Percentiles rank a stretch among this genome's conserved stretches.
Evolutionary conservation across 805 yeast genomes (phyloP).

Genomic region (Debaryomyces hansenii): DNA sequence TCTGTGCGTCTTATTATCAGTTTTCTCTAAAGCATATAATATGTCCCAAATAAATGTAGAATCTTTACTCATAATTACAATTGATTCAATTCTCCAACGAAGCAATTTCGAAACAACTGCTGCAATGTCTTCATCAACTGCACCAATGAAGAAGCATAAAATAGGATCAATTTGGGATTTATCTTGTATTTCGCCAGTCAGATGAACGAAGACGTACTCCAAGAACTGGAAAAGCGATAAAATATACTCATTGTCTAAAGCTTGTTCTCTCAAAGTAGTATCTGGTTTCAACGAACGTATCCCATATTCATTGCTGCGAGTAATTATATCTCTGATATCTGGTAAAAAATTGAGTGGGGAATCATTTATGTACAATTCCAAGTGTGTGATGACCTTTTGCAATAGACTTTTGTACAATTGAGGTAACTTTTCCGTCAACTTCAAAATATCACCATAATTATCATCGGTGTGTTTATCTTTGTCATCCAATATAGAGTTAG

Average conservation of each 20-base stretch:
- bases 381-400: neutral
- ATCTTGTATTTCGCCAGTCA: constrained; percentile 3
- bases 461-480: constrained; percentile 1
- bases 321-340: constrained; percentile 9
- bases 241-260: constrained; percentile 11
- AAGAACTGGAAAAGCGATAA: constrained; percentile 32
- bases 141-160: neutral
- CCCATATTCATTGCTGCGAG: neutral
- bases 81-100: constrained; percentile 53
- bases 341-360: constrained; percentile 16
- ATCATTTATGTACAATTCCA: constrained; percentile 7
- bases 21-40: constrained; percentile 35
- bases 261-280: constrained; percentile 4
- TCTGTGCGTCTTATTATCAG: constrained; percentile 21
- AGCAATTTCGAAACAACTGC: constrained; percentile 38
- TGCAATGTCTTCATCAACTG: constrained; percentile 34
- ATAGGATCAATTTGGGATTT: neutral
- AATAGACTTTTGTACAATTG: constrained; percentile 13
- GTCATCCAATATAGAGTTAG: constrained; percentile 1
- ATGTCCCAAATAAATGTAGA: constrained; percentile 45
- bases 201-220: constrained; percentile 34
- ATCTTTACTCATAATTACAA: constrained; percentile 18
- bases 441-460: constrained; percentile 10
- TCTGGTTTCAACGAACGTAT: neutral
- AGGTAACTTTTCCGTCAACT: constrained; percentile 15